Percentiles rank a stretch among this genome's conserved stretches.
Conservation (phyloP, 2,329 filamentous ascomycete genomes). For the Chrysosporium queenslandicum region DNA sequence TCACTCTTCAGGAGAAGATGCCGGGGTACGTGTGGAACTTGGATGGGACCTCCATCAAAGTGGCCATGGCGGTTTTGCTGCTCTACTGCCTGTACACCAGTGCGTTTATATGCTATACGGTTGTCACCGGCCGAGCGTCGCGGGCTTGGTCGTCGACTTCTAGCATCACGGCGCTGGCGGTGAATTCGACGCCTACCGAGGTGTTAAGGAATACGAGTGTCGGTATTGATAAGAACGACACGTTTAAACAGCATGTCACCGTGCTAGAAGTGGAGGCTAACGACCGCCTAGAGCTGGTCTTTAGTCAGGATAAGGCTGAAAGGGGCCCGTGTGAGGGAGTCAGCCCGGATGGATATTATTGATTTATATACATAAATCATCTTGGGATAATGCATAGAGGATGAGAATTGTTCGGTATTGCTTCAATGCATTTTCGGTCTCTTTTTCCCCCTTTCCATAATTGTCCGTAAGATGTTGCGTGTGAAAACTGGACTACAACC, state of each 20-base stretch:
- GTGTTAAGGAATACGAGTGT: constrained; percentile 11
- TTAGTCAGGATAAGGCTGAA: constrained; percentile 6
- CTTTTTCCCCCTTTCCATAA: too few relatives aligned
- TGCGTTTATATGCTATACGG: constrained; percentile 4
- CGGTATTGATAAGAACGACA: constrained; percentile 4
- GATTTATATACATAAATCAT: too few relatives aligned
- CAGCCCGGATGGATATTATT: not conserved
- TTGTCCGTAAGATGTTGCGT: too few relatives aligned
- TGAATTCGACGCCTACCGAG: constrained; percentile 12
- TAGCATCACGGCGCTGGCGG: constrained; percentile 11
- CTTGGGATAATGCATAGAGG: too few relatives aligned
- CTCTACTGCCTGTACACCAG: constrained; percentile 9
- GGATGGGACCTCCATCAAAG: constrained; percentile 10
- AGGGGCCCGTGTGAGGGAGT: not conserved
- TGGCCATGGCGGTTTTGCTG: constrained; percentile 9
- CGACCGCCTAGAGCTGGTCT: constrained; percentile 12
- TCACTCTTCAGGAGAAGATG: not conserved
- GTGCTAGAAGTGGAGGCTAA: constrained; percentile 11
- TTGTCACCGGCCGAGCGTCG: constrained; percentile 1
- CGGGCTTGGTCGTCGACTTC: constrained; percentile 10
- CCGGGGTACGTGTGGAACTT: constrained; percentile 13
- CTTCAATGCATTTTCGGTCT: too few relatives aligned
- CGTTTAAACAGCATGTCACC: constrained; percentile 12
- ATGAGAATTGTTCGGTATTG: not conserved
- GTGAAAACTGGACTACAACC: too few relatives aligned